Conservation (phyloP, 371 early-diverging fungal genomes). For the Rhizomucor miehei region DNA sequence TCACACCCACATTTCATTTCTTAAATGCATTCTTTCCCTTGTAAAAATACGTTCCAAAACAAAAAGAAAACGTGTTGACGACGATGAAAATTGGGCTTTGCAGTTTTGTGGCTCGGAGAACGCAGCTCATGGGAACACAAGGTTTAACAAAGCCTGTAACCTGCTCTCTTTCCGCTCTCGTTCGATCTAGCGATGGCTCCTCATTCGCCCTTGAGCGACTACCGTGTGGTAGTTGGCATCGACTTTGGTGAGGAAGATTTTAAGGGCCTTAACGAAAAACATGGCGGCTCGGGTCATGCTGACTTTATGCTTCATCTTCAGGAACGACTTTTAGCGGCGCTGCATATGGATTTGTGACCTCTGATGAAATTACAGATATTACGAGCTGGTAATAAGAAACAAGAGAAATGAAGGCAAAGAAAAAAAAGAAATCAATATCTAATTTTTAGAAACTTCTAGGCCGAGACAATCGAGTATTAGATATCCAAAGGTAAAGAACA, state of each 20-base stretch:
- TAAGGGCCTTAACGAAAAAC: neutral
- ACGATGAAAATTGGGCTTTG: too few relatives aligned
- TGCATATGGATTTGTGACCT: slow-evolving; percentile 44
- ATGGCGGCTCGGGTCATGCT: neutral
- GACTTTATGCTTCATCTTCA: slow-evolving; percentile 9
- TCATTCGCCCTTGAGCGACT: slow-evolving; percentile 31
- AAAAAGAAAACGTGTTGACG: too few relatives aligned
- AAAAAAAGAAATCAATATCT: neutral
- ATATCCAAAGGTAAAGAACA: slow-evolving; percentile 37
- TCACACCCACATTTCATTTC: too few relatives aligned
- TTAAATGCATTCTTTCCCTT: too few relatives aligned
- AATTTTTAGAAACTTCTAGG: slow-evolving; percentile 14
- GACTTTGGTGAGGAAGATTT: slow-evolving; percentile 42
- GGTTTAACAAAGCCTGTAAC: too few relatives aligned
- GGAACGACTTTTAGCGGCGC: slow-evolving; percentile 64
- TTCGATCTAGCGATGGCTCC: neutral
- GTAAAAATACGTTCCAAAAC: too few relatives aligned
- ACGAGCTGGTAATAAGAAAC: neutral
- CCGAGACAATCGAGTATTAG: slow-evolving; percentile 37
- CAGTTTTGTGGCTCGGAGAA: too few relatives aligned
- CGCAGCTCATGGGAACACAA: too few relatives aligned
- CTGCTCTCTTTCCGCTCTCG: too few relatives aligned
- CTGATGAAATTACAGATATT: slow-evolving; percentile 37
- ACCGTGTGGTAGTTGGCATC: slow-evolving; percentile 58
- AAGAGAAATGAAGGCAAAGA: neutral